phyloP scores from a whole-genome alignment of 1,284 basidiomycete genomes.

The Cryptococcus sp. region DNA sequence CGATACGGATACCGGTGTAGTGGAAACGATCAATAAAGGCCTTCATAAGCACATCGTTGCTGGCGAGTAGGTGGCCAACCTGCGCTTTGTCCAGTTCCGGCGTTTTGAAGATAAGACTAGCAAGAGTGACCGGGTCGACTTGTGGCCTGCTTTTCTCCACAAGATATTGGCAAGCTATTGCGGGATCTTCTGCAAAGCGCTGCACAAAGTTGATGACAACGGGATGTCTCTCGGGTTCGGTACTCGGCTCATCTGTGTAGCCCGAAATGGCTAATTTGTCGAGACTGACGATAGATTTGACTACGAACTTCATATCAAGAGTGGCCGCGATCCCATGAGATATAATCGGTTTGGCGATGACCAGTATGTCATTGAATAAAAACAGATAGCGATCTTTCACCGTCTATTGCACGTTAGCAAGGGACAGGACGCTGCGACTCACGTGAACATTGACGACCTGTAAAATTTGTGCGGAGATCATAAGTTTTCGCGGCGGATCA shows the following conservation, averaged over 20 bases:
- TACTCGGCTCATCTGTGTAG: conserved; percentile 34
- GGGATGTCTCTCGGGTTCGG: conserved; percentile 58
- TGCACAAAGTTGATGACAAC: conserved; percentile 69
- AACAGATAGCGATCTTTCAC: conserved; percentile 96
- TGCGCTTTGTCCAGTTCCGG: conserved; percentile 79
- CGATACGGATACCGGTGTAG: conserved; percentile 77
- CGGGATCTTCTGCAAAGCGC: conserved; percentile 72
- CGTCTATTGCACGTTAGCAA: conserved; percentile 54
- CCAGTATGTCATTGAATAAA: conserved; percentile 89
- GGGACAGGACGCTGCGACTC: conserved; percentile 13
- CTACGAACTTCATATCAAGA: conserved; percentile 77
- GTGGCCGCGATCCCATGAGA: conserved; percentile 64
- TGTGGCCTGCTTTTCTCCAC: conserved; percentile 58
- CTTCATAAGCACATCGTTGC: conserved; percentile 72
- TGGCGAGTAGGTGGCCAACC: conserved; percentile 78
- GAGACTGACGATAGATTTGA: conserved; percentile 83
- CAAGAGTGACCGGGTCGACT: conserved; percentile 68
- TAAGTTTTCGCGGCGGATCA: conserved; percentile 79
- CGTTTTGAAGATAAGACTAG: conserved; percentile 80
- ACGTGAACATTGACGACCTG: conserved; percentile 87
- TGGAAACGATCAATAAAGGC: conserved; percentile 85
- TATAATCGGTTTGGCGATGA: conserved; percentile 65
- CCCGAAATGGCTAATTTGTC: conserved; percentile 56
- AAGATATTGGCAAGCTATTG: conserved; percentile 67
- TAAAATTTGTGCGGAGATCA: conserved; percentile 80